These are phyloP conservation scores for Rhodamnia argentea DNA, from an alignment of 345 rosid genomes.

Conservation along the genomic window DNA sequence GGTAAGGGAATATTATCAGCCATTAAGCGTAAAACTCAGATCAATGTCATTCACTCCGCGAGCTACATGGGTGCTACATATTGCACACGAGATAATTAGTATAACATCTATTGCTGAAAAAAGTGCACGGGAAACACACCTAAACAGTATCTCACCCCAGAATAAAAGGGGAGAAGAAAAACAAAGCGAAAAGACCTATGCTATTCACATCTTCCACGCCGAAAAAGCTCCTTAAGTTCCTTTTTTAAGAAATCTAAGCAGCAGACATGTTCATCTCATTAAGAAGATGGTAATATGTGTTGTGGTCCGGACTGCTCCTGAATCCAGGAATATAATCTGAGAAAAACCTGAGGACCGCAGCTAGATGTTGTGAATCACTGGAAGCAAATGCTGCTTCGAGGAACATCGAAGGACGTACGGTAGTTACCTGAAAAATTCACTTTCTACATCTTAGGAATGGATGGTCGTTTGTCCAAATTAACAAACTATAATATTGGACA, in stretches of 20 bases:
- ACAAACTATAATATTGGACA: not conserved
- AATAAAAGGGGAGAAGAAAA: not conserved
- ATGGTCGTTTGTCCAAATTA: not conserved
- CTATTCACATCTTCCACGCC: not conserved
- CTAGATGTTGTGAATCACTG: constrained; percentile 63
- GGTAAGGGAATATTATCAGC: not conserved
- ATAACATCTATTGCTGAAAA: not conserved
- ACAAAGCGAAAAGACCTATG: not conserved
- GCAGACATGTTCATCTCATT: constrained; percentile 47
- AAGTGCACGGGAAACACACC: not conserved
- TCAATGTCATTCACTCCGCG: not conserved
- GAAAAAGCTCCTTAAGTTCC: not conserved
- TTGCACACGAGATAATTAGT: not conserved
- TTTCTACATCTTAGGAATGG: not conserved
- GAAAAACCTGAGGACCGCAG: constrained; percentile 89
- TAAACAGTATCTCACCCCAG: not conserved
- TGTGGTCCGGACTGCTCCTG: constrained; percentile 48
- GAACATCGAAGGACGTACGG: constrained; percentile 58
- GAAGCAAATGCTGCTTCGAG: constrained; percentile 79
- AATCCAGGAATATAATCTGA: constrained; percentile 72
- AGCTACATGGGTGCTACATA: not conserved
- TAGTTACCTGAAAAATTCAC: constrained; percentile 44
- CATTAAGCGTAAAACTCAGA: not conserved
- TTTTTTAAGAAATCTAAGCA: not conserved
- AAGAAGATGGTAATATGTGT: constrained; percentile 43